These are phyloP conservation scores for Cyclotella cryptica DNA, from an alignment of 108 stramenopile genomes.

Conservation along the genomic window DNA sequence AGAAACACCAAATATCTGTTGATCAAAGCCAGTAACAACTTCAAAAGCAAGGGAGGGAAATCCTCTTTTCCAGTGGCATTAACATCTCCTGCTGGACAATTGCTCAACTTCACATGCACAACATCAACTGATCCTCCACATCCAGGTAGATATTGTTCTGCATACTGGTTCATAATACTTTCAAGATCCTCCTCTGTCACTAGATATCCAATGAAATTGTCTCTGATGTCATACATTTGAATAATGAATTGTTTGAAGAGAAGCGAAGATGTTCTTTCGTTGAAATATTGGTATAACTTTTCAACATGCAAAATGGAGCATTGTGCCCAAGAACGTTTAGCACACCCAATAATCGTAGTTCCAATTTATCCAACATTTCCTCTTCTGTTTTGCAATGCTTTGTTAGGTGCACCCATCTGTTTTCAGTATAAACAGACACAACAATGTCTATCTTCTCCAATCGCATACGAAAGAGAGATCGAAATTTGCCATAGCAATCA, in stretches of 20 bases:
- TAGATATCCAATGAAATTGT: conserved; percentile 18
- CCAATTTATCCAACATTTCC: neutral
- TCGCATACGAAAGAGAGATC: conserved; percentile 14
- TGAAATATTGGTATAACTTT: conserved; percentile 11
- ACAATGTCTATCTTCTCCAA: conserved; percentile 1
- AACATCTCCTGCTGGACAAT: conserved; percentile 37
- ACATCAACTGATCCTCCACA: conserved; percentile 47
- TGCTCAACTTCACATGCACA: conserved; percentile 46
- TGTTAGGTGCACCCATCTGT: neutral
- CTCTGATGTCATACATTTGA: conserved; percentile 19
- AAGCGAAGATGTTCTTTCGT: neutral
- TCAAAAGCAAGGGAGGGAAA: conserved; percentile 46
- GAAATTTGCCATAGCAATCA: conserved; percentile 3
- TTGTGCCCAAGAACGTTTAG: conserved; percentile 2
- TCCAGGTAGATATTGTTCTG: conserved; percentile 27
- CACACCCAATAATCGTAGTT: conserved; percentile 7
- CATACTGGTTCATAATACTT: conserved; percentile 20
- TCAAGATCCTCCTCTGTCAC: neutral
- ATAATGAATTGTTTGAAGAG: conserved; percentile 14
- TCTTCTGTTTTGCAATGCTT: conserved; percentile 10
- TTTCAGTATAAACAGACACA: neutral
- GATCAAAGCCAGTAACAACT: conserved; percentile 14
- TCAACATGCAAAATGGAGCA: neutral
- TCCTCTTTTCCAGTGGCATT: conserved; percentile 35
- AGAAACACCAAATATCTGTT: conserved; percentile 6